Base-by-base conservation (phyloP, 441 rosid genomes). In the Corymbia calophylla region DNA sequence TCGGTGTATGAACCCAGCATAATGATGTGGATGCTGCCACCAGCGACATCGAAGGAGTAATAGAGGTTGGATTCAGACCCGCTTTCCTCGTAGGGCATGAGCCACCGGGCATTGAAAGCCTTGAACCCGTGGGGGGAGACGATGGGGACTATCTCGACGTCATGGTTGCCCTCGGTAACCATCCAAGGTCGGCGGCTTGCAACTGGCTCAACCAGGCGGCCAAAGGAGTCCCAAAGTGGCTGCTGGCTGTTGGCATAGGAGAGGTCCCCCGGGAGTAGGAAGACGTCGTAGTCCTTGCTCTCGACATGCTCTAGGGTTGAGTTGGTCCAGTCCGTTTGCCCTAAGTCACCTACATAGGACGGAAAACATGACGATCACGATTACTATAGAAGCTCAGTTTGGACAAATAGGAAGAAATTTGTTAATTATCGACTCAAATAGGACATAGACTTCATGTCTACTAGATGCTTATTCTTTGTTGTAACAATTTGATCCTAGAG, bases 1-100 rank as follows among this genome's bases (percentile, higher is more conserved):
- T 93, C 95, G 6, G 95, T 87, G 89, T 95, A 96, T 5, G 97
- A 94, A 5, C 97, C 97, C 6, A 97, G 87, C 94, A 95, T 95
- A 49, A 95, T 88, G 44, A 95, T 70, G 48, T 94, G 94, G 51
- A 86, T 21, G 49, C 82, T 73, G 16, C 49, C 87, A 3, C 93
- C 93, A 5, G 89, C 92, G 2, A 86, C 88, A 8, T 89, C 84
- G 86, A 89, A 89, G 51, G 90, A 89, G 88, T 89, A 89, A 87
- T 89, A 89, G 35, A 89, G 62, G 81, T 89, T 89, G 32, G 90
- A 89, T 31, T 54, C 49, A 35, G 90, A 89, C 11, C 88, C 82
- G 54, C 90, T 89, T 73, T 62, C 88, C 58, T 85, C 88, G 49
- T 64, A 27, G 9, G 90, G 90, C 90, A 89, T 89, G 16, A 49